Base-by-base conservation (phyloP, 2,329 filamentous ascomycete genomes). In the Nectriaceae sp. region DNA sequence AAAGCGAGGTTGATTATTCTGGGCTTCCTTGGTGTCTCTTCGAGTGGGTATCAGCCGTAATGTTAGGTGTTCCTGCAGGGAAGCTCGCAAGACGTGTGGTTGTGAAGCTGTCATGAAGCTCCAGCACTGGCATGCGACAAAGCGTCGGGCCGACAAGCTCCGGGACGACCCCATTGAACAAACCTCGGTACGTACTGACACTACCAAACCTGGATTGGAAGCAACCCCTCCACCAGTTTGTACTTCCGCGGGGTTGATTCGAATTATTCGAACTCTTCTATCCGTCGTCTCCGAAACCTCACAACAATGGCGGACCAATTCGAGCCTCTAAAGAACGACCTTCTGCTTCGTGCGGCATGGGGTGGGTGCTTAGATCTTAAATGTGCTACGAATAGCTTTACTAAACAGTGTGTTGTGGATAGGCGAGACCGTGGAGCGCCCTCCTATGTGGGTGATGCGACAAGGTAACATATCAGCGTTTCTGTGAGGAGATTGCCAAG, bases 361-460 rank as follows among this genome's bases (percentile, higher is more conserved):
- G 94, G 92, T 95, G 74, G 62, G 74, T 70, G 29, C 38, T 46
- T 56, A 42, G 26, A 41, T 41, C 21, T 19, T 51, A 44, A 46
- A 59, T 40, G 40, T 54, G 52, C 60, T 62, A 47, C 61, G 50
- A 52, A 40, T 52, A 55, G 47, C 24, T 43, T 46, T 50, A 47
- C 8, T 24, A 26, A 11, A 19, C 21, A 10, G 37, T 15, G 21
- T 13, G 16, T 6, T 11, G 16, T 46, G 38, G 19, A 50, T 53
- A 95, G 92, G 93, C 69, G 82, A 97, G 74, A 85, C 85, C 69
- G 89, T 97, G 58, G 91, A 97, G 73, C 85, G 94, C 56, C 89
- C 94, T 53, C 94, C 94, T 49, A 90, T 95, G 78, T 99, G 94
- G 94, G 91, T 99, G 69, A 99, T 99, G 94, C 89, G 94, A 73